Evolutionary conservation across 176 grass and related monocot genomes (phyloP).

Genomic region (Metroxylon sagu): DNA sequence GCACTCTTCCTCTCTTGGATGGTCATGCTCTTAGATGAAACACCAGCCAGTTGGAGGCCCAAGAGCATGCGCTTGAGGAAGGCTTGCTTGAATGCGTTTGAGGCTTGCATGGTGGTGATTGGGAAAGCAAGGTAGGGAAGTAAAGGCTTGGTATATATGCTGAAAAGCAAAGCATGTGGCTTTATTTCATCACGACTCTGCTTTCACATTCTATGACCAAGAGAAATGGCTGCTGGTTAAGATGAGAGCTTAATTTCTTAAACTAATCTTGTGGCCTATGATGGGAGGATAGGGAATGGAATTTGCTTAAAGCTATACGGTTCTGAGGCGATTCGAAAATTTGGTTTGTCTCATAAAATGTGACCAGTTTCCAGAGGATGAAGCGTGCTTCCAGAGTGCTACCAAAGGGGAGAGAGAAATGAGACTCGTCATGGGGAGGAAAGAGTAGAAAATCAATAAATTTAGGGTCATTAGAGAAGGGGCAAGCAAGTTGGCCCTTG

Average conservation of each 20-base stretch:
- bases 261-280: too few relatives aligned
- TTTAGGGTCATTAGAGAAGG: background rate
- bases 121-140: background rate
- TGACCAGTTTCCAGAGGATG: too few relatives aligned
- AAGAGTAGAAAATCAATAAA: background rate
- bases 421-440: background rate
- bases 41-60: slow-evolving; percentile 17
- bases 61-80: slow-evolving; percentile 50
- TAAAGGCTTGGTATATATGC: background rate
- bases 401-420: background rate
- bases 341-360: too few relatives aligned
- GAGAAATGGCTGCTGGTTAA: too few relatives aligned
- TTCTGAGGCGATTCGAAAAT: too few relatives aligned
- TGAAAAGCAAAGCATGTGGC: background rate
- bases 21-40: slow-evolving; percentile 18
- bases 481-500: background rate
- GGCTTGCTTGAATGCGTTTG: slow-evolving; percentile 29
- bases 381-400: too few relatives aligned
- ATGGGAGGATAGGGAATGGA: too few relatives aligned
- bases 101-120: slow-evolving; percentile 31
- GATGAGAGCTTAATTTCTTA: too few relatives aligned
- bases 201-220: too few relatives aligned
- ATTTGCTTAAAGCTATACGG: too few relatives aligned
- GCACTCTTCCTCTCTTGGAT: slow-evolving; percentile 37
- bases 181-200: too few relatives aligned